Evolutionary conservation across 1,284 basidiomycete species (phyloP), one percentile per base, ranked within the genome.

Genomic region (Ganoderma meredithae): DNA sequence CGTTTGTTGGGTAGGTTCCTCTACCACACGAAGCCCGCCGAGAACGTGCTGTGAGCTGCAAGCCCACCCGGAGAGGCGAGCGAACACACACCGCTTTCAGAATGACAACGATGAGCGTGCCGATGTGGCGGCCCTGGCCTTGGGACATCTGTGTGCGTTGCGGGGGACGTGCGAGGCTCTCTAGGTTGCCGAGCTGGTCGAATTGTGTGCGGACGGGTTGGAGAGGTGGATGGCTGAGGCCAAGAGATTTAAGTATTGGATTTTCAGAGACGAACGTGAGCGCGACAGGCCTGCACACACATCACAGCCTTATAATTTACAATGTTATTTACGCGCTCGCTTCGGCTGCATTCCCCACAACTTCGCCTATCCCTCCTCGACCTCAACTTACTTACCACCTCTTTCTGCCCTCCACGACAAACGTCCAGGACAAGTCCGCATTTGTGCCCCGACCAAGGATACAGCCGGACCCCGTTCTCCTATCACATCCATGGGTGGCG

Each of bases 81-180:
- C 69, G 59, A 70, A 71, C 64, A 88, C 94, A 79, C 83, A 98
- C 97, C 77, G 96, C 97, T 85, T 97, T 96, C 75, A 97, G 88
- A 65, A 99, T 90, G 74, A 99, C 96, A 66, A 95, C 95, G 75
- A 98, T 92, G 79, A 99, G 90, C 40, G 97, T 99, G 66, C 97
- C 97, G 68, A 98, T 92, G 81, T 94, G 91, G 75, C 86, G 89
- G 65, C 74, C 62, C 27, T 60, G 63, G 63, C 65, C 47, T 41
- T 60, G 58, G 58, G 74, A 70, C 73, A 76, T 76, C 69, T 68
- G 69, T 27, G 55, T 33, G 41, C 65, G 61, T 43, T 43, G 69
- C 19, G 13, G 56, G 22, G 47, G 60, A 41, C 31, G 63, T 43
- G 62, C 22, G 39, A 40, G 55, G 39, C 60, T 62, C 61, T 60